Conservation (phyloP, 805 yeast species). For the Cyberlindnera xylosilytica region DNA sequence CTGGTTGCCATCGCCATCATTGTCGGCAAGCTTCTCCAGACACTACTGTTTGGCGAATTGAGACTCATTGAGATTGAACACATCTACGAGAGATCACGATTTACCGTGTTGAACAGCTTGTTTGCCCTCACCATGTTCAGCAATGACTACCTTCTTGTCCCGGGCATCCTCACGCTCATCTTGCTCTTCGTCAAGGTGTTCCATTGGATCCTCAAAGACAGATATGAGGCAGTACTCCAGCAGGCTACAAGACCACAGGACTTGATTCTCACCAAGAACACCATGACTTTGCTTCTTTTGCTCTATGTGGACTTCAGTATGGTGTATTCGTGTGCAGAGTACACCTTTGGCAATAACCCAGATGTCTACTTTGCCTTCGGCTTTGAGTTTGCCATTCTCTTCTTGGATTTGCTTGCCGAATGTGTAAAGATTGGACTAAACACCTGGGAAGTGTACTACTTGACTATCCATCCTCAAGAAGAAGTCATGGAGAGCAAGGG, state of each 20-base stretch:
- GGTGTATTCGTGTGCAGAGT: conserved; percentile 53
- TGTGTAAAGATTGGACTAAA: conserved; percentile 48
- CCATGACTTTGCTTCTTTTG: conserved; percentile 43
- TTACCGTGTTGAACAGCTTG: conserved; percentile 58
- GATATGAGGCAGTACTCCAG: conserved; percentile 48
- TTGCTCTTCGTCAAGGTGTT: conserved; percentile 59
- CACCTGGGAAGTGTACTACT: conserved; percentile 51
- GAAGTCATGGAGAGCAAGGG: conserved; percentile 72
- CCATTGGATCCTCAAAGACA: conserved; percentile 65
- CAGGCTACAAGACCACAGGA: conserved; percentile 32
- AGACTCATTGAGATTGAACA: conserved; percentile 76
- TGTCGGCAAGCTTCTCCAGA: conserved; percentile 48
- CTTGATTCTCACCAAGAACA: conserved; percentile 37
- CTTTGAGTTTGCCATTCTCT: conserved; percentile 68
- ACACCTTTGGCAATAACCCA: conserved; percentile 37
- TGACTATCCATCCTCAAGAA: conserved; percentile 48
- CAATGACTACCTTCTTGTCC: conserved; percentile 45
- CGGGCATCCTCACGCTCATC: conserved; percentile 34
- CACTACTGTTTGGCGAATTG: conserved; percentile 67
- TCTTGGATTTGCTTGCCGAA: conserved; percentile 48
- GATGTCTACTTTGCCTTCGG: conserved; percentile 65
- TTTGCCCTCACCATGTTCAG: conserved; percentile 53
- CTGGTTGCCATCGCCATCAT: conserved; percentile 35
- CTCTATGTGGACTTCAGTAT: conserved; percentile 48
- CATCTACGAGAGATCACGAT: conserved; percentile 62